Conservation (phyloP, 176 grass and related monocot species). For the Sorghum bicolor region Sorghum_bicolor_NCBIv3 NC_012875.2:46308501-46309000, state of each 20-base stretch:
- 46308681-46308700: background rate
- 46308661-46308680: background rate
- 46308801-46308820: background rate
- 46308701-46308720: background rate
- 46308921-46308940: conserved; percentile 13
- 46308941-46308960: conserved; percentile 7
- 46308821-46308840: background rate
- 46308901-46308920: background rate
- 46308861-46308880: conserved; percentile 16
- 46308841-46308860: background rate
- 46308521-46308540: no score
- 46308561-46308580: no score
- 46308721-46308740: conserved; percentile 9
- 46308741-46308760: background rate
- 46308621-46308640: conserved; percentile 29
- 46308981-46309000: conserved; percentile 45
- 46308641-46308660: background rate
- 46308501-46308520: no score
- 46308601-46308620: background rate
- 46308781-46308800: background rate
- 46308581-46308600: background rate
- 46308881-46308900: conserved; percentile 47
- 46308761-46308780: conserved; percentile 14
- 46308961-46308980: background rate
- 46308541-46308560: no score